Evolutionary conservation across 208 protist species (phyloP).

Genomic region (Leishmania turanica): DNA sequence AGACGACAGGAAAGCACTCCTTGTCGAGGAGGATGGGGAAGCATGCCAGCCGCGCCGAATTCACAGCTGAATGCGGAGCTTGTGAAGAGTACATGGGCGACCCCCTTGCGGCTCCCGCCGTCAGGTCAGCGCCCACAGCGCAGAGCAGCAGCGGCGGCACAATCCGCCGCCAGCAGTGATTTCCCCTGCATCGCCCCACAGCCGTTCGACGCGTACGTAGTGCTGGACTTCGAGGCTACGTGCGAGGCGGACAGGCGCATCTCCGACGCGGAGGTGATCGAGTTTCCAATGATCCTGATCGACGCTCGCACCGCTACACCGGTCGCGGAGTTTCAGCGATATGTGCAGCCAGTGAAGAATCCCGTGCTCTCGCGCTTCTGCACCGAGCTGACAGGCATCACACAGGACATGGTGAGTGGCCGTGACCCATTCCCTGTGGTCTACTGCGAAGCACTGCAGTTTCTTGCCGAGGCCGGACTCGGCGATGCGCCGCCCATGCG

Average conservation of each 20-base stretch:
- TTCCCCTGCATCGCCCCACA: slow-evolving; percentile 5
- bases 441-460: slow-evolving; percentile 59
- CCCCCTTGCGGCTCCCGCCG: background rate
- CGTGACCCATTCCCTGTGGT: slow-evolving; percentile 68
- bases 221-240: slow-evolving; percentile 96
- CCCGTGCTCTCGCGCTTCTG: slow-evolving; percentile 81
- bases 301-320: slow-evolving; percentile 47
- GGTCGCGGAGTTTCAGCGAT: slow-evolving; percentile 86
- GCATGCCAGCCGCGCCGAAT: slow-evolving; percentile 21
- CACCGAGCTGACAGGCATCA: slow-evolving; percentile 88
- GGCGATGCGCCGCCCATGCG: slow-evolving; percentile 49
- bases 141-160: too few species aligned
- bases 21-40: slow-evolving; percentile 3
- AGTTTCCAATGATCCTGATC: slow-evolving; percentile 89
- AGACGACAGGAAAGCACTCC: background rate
- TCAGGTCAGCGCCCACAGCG: background rate
- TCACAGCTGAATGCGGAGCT: slow-evolving; percentile 24
- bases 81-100: slow-evolving; percentile 8
- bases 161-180: background rate
- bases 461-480: slow-evolving; percentile 46
- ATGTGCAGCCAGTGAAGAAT: slow-evolving; percentile 74
- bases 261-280: slow-evolving; percentile 77
- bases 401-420: slow-evolving; percentile 59
- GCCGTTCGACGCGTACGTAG: slow-evolving; percentile 68
- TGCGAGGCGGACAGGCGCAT: slow-evolving; percentile 64